phyloP scores from a whole-genome alignment of 1,139 yeast genomes.

The Nakaseomyces bracarensis region DNA sequence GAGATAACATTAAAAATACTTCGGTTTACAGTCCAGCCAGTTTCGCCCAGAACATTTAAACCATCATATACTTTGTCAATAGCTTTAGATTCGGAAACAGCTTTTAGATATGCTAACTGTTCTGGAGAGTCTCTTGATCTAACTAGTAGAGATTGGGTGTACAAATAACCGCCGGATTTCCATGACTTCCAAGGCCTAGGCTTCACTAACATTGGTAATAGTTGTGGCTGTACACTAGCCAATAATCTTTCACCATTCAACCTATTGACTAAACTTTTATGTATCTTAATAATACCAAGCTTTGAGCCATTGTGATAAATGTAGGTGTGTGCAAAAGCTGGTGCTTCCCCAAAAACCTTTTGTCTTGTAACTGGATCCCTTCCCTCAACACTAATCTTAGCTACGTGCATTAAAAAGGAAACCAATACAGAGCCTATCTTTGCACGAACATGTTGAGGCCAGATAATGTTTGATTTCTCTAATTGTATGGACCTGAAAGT shows the following conservation, averaged over 20 bases:
- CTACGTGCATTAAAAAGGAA: conserved; percentile 69
- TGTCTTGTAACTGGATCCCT: conserved; percentile 70
- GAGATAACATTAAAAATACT: conserved; percentile 60
- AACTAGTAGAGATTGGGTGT: conserved; percentile 53
- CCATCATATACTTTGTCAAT: conserved; percentile 68
- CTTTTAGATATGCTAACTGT: conserved; percentile 76
- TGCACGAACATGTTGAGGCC: conserved; percentile 65
- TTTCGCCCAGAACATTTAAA: conserved; percentile 75
- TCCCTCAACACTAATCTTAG: conserved; percentile 70
- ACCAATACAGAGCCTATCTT: conserved; percentile 76
- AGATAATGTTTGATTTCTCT: conserved; percentile 36
- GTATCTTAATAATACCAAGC: conserved; percentile 74
- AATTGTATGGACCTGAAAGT: conserved; percentile 33
- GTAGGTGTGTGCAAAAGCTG: conserved; percentile 86
- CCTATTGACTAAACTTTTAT: conserved; percentile 55
- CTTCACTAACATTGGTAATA: conserved; percentile 83
- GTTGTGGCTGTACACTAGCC: conserved; percentile 76
- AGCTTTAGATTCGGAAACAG: conserved; percentile 66
- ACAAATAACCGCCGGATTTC: conserved; percentile 77
- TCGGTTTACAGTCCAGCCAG: conserved; percentile 89
- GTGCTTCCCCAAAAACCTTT: conserved; percentile 60
- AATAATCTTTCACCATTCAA: conserved; percentile 60
- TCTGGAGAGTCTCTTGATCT: conserved; percentile 84
- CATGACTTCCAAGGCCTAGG: conserved; percentile 83
- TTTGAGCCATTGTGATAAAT: conserved; percentile 73